Conservation (phyloP, 2,329 filamentous ascomycete species). For the Onygenales sp. region DNA sequence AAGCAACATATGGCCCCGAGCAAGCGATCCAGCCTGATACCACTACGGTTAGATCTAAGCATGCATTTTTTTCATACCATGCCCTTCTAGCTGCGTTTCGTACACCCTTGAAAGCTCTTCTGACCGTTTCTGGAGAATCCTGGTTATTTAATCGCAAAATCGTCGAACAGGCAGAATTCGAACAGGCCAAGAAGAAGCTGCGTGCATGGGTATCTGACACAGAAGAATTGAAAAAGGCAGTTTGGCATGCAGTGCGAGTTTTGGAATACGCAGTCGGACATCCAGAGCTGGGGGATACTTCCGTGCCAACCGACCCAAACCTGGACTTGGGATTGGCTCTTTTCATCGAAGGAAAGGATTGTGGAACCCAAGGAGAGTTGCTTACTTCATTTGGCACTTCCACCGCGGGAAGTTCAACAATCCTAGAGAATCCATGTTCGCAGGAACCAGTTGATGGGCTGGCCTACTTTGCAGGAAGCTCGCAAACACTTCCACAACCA, state of each 20-base stretch:
- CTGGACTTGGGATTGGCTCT: not conserved
- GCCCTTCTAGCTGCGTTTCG: slow-evolving; percentile 20
- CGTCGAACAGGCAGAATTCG: slow-evolving; percentile 22
- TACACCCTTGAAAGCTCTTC: slow-evolving; percentile 21
- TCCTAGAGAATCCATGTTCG: no score
- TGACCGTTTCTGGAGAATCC: slow-evolving; percentile 27
- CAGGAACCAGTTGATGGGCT: not conserved
- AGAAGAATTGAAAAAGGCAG: slow-evolving; percentile 17
- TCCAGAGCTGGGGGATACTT: not conserved
- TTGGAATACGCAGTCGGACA: slow-evolving; percentile 11
- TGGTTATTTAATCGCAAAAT: slow-evolving; percentile 28
- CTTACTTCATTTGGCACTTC: not conserved
- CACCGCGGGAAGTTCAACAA: not conserved
- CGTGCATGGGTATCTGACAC: slow-evolving; percentile 20
- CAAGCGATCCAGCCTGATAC: not conserved
- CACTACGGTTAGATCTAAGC: slow-evolving; percentile 5
- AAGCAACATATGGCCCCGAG: not conserved
- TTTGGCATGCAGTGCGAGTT: slow-evolving; percentile 24
- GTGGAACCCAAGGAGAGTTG: not conserved
- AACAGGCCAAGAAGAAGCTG: slow-evolving; percentile 19
- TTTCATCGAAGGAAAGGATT: not conserved
- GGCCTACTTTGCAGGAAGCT: not conserved
- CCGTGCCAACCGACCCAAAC: not conserved
- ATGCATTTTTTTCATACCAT: slow-evolving; percentile 21
- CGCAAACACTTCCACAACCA: not conserved